phyloP scores from a whole-genome alignment of 306 rosid genomes.

The Nissolia schottii region DNA sequence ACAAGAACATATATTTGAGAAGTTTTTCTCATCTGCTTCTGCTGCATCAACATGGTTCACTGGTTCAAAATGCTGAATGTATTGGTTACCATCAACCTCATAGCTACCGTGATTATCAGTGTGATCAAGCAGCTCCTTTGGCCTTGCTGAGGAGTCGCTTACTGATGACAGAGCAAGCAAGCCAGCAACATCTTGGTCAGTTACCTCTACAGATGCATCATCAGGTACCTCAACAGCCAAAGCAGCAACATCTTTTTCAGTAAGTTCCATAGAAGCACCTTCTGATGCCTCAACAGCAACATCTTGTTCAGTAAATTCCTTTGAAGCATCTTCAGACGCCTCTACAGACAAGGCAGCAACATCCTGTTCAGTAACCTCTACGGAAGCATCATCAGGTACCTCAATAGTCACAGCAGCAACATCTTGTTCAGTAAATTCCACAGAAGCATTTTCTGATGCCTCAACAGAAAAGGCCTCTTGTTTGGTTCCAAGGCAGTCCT shows the following conservation, averaged over 20 bases:
- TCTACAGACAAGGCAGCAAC: background rate
- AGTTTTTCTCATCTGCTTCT: background rate
- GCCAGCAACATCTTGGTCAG: background rate
- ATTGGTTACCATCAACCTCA: background rate
- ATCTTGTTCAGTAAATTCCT: background rate
- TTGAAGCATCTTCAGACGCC: background rate
- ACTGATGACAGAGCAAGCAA: background rate
- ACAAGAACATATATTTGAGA: background rate
- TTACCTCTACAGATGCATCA: background rate
- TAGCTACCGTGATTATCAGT: background rate
- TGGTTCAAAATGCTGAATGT: background rate
- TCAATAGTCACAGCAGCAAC: background rate
- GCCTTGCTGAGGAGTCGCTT: background rate
- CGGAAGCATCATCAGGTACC: background rate
- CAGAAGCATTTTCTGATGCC: background rate
- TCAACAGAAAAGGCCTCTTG: background rate
- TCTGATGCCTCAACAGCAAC: background rate
- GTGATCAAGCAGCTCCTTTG: background rate
- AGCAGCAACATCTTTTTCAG: background rate
- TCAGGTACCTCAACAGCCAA: background rate
- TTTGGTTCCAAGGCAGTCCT: background rate
- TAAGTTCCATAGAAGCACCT: background rate
- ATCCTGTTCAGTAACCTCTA: background rate
- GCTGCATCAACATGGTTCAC: background rate
- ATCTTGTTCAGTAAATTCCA: background rate